phyloP scores from a whole-genome alignment of 352 stramenopile genomes.

The Phytophthora tubulina region DNA sequence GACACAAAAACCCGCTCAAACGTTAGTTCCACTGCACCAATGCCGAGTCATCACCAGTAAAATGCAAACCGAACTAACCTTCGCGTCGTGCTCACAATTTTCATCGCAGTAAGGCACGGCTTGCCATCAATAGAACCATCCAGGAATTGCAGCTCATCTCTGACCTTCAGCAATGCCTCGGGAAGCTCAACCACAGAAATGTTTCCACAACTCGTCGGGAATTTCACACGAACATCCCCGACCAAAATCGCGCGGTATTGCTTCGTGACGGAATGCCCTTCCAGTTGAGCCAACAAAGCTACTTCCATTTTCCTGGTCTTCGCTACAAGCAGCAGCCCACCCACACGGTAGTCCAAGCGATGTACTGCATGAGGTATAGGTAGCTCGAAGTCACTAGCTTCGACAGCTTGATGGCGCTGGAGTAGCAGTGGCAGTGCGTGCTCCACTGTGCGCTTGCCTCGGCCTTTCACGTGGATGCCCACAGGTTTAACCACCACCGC shows the following conservation, averaged over 20 bases:
- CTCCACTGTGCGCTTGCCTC: constrained; percentile 59
- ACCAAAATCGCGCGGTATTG: constrained; percentile 68
- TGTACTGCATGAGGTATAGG: constrained; percentile 57
- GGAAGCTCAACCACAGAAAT: constrained; percentile 18
- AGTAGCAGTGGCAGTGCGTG: constrained; percentile 54
- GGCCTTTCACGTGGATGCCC: constrained; percentile 72
- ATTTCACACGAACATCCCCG: constrained; percentile 28
- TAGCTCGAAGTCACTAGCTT: constrained; percentile 30
- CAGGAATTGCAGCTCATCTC: constrained; percentile 37
- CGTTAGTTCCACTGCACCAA: neutral
- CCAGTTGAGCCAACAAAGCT: constrained; percentile 54
- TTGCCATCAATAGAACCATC: constrained; percentile 39
- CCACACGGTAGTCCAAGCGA: constrained; percentile 69
- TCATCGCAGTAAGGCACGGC: constrained; percentile 41
- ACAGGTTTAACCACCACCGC: constrained; percentile 70
- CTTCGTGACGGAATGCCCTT: constrained; percentile 55
- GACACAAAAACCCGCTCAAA: constrained; percentile 11
- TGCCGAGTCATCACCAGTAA: neutral
- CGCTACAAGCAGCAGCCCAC: constrained; percentile 66
- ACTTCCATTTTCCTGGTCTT: constrained; percentile 64
- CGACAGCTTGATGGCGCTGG: neutral
- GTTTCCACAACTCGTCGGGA: neutral
- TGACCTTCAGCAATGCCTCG: constrained; percentile 25
- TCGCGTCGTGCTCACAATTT: constrained; percentile 44
- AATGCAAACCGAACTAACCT: constrained; percentile 31